Evolutionary conservation across 192 early-diverging fungal species (phyloP).

Genomic region (Obelidium mucronatum): DNA sequence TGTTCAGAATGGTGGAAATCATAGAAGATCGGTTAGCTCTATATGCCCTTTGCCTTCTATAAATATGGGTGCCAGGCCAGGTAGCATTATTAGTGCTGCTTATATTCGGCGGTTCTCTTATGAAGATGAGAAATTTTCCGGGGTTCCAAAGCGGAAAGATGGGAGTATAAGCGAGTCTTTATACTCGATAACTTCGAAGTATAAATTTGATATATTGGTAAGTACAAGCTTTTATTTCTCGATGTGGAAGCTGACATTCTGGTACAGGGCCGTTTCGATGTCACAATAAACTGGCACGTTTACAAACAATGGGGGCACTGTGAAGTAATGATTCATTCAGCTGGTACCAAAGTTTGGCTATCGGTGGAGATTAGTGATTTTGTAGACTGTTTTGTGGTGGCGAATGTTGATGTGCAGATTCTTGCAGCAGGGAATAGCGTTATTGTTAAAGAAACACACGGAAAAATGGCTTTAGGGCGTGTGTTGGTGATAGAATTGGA

Average conservation of each 20-base stretch:
- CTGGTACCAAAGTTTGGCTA: neutral
- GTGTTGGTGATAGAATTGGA: neutral
- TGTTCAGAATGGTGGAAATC: too few relatives aligned
- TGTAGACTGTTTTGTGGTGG: constrained; percentile 9
- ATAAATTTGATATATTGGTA: constrained; percentile 10
- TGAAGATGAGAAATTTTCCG: too few relatives aligned
- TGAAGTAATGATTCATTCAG: constrained; percentile 10
- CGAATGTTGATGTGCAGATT: neutral
- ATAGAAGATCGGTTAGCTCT: too few relatives aligned
- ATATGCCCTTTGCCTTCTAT: too few relatives aligned
- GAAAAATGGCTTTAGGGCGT: neutral
- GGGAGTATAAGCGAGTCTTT: neutral
- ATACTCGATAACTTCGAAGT: neutral
- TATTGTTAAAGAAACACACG: neutral
- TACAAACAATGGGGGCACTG: neutral
- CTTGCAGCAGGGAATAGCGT: neutral
- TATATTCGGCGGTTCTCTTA: too few relatives aligned
- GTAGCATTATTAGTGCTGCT: too few relatives aligned
- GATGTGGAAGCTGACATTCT: neutral
- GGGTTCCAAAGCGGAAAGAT: too few relatives aligned
- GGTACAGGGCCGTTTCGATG: neutral
- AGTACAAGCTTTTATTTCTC: neutral
- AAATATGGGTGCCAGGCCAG: too few relatives aligned
- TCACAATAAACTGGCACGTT: neutral
- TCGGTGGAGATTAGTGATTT: neutral